phyloP scores from a whole-genome alignment of 164 flowering plant genomes.

The Nymphaea colorata region DNA sequence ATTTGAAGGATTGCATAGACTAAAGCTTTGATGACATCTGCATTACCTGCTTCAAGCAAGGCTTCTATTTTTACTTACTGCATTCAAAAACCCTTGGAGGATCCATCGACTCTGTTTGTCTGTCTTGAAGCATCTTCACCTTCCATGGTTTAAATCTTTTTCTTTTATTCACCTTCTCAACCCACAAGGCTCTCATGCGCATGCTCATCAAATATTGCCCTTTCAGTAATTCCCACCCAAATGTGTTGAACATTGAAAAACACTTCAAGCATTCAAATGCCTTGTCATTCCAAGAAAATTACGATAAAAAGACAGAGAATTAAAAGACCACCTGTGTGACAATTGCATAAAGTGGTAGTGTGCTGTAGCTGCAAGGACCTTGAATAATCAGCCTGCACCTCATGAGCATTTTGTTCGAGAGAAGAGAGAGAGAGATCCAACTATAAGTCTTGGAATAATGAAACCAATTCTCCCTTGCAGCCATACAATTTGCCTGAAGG shows the following conservation, averaged over 20 bases:
- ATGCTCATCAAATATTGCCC: conserved; percentile 37
- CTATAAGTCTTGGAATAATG: conserved; percentile 30
- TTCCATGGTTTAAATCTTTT: conserved; percentile 1
- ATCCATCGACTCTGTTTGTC: background rate
- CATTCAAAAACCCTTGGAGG: background rate
- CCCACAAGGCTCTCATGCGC: conserved; percentile 28
- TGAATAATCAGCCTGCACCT: conserved; percentile 19
- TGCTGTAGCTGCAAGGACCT: conserved; percentile 27
- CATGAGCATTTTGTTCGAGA: conserved; percentile 19
- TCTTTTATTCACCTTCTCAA: conserved; percentile 44
- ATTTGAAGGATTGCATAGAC: background rate
- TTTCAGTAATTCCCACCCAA: conserved; percentile 59
- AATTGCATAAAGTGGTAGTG: conserved; percentile 41
- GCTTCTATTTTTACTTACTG: background rate
- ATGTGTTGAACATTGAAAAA: background rate
- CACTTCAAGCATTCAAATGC: background rate
- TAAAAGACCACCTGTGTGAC: conserved; percentile 42
- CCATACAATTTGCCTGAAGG: background rate
- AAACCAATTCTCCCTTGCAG: conserved; percentile 28
- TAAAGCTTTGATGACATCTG: background rate
- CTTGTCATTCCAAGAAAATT: background rate
- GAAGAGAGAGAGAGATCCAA: conserved; percentile 4
- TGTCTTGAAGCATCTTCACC: background rate
- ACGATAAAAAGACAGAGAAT: background rate
- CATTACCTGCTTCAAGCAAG: background rate